These are phyloP conservation scores for Diaporthe citri DNA, from an alignment of 2,329 filamentous ascomycete species.

Conservation along the genomic window DNA sequence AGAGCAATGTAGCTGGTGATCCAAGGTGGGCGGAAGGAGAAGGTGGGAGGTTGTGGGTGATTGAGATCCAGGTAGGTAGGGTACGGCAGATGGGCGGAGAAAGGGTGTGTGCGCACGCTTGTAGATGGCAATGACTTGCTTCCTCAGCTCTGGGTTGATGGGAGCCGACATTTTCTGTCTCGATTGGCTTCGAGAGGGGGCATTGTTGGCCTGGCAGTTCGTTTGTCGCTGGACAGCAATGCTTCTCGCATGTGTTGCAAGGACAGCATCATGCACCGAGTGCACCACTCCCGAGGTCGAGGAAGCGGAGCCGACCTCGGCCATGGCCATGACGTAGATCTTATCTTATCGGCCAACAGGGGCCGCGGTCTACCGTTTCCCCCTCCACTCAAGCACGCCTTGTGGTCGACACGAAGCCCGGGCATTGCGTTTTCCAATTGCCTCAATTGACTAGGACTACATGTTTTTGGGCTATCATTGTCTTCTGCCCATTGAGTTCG, in stretches of 20 bases:
- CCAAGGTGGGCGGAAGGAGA: neutral
- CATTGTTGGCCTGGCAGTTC: constrained; percentile 10
- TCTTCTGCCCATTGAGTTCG: neutral
- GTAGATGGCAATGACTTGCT: constrained; percentile 87
- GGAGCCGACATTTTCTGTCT: constrained; percentile 46
- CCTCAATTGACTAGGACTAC: neutral
- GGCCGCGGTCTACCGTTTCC: neutral
- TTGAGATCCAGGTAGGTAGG: neutral
- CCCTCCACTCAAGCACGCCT: neutral
- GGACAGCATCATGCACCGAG: neutral
- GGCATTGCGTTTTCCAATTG: neutral
- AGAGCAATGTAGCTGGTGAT: neutral
- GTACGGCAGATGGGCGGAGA: neutral
- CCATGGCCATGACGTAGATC: constrained; percentile 43
- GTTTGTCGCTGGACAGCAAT: neutral
- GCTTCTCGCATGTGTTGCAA: neutral
- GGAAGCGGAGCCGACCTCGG: constrained; percentile 36
- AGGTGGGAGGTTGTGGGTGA: neutral
- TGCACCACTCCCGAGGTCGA: neutral
- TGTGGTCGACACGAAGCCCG: neutral
- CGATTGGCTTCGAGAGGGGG: neutral
- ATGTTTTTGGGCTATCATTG: neutral
- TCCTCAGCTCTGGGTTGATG: constrained; percentile 71
- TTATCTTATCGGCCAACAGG: constrained; percentile 35
- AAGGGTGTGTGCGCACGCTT: constrained; percentile 72